These are phyloP conservation scores for Myxozyma monticola DNA, from an alignment of 805 yeast species.

Conservation along the genomic window DNA sequence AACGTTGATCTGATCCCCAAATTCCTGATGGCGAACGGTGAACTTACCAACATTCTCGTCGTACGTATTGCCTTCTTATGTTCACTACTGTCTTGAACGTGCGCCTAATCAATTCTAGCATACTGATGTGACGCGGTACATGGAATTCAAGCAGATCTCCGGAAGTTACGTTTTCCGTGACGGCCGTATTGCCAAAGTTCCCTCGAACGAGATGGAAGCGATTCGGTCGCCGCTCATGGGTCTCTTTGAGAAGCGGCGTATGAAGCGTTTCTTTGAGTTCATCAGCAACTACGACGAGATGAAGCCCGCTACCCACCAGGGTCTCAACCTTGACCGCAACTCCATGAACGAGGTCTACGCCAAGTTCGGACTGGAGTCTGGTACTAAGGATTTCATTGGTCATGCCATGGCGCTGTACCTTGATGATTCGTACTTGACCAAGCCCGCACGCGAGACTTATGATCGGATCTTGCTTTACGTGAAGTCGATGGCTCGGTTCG, in stretches of 20 bases:
- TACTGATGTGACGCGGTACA: slow-evolving; percentile 92
- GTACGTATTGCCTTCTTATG: slow-evolving; percentile 12
- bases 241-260: slow-evolving; percentile 90
- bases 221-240: slow-evolving; percentile 91
- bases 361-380: slow-evolving; percentile 86
- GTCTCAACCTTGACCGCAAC: slow-evolving; percentile 71
- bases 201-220: slow-evolving; percentile 89
- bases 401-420: slow-evolving; percentile 98
- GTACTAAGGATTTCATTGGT: slow-evolving; percentile 94
- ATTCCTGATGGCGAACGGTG: slow-evolving; percentile 96
- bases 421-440: slow-evolving; percentile 81
- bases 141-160: slow-evolving; percentile 94
- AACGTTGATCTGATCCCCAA: slow-evolving; percentile 96
- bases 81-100: not conserved
- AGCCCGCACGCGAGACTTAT: slow-evolving; percentile 89
- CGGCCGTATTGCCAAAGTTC: slow-evolving; percentile 92
- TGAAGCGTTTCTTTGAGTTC: slow-evolving; percentile 88
- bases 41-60: slow-evolving; percentile 88
- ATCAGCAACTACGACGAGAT: slow-evolving; percentile 80
- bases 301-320: slow-evolving; percentile 77
- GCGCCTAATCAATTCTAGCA: slow-evolving; percentile 43
- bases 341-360: slow-evolving; percentile 90
- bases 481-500: slow-evolving; percentile 89
- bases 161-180: slow-evolving; percentile 91
- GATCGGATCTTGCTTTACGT: slow-evolving; percentile 84